Percentiles rank a stretch among this genome's conserved stretches.
phyloP scores from a whole-genome alignment of 192 early-diverging fungal species.

The Coemansia sp. region DNA sequence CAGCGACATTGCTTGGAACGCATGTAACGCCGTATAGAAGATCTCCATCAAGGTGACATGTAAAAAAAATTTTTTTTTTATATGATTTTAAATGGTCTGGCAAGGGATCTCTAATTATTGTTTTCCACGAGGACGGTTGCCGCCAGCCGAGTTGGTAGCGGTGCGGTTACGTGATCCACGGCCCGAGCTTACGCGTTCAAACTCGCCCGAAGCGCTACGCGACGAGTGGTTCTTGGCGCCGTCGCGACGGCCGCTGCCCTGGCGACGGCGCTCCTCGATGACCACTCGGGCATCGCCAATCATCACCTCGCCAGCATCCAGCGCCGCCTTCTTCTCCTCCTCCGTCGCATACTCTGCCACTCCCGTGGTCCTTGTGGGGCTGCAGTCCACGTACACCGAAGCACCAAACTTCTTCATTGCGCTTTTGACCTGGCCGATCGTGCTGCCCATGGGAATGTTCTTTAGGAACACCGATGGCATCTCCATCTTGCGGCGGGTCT shows the following conservation, averaged over 20 bases:
- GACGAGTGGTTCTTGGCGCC: slow-evolving; percentile 17
- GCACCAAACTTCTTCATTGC: slow-evolving; percentile 60
- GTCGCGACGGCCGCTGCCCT: slow-evolving; percentile 32
- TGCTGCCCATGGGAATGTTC: slow-evolving; percentile 55
- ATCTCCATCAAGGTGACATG: neutral
- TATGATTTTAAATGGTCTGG: too few species aligned
- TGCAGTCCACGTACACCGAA: slow-evolving; percentile 60
- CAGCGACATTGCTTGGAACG: slow-evolving; percentile 14
- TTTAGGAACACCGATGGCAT: slow-evolving; percentile 64
- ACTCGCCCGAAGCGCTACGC: slow-evolving; percentile 40
- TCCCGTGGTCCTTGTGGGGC: slow-evolving; percentile 55
- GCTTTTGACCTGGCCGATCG: slow-evolving; percentile 53
- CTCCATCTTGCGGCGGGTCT: slow-evolving; percentile 41
- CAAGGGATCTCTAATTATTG: slow-evolving; percentile 12
- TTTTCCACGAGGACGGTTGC: slow-evolving; percentile 26
- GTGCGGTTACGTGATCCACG: slow-evolving; percentile 48
- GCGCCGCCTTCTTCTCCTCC: slow-evolving; percentile 60
- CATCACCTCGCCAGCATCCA: slow-evolving; percentile 34
- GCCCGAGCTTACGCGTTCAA: slow-evolving; percentile 42
- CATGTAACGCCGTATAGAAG: slow-evolving; percentile 12
- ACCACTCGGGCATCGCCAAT: slow-evolving; percentile 15
- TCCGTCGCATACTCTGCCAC: slow-evolving; percentile 70
- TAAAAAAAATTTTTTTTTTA: slow-evolving; percentile 1
- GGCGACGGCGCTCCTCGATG: slow-evolving; percentile 47
- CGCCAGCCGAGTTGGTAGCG: slow-evolving; percentile 14